Evolutionary conservation across 2,329 filamentous ascomycete genomes (phyloP).

Genomic region (Sporothrix pallida): DNA sequence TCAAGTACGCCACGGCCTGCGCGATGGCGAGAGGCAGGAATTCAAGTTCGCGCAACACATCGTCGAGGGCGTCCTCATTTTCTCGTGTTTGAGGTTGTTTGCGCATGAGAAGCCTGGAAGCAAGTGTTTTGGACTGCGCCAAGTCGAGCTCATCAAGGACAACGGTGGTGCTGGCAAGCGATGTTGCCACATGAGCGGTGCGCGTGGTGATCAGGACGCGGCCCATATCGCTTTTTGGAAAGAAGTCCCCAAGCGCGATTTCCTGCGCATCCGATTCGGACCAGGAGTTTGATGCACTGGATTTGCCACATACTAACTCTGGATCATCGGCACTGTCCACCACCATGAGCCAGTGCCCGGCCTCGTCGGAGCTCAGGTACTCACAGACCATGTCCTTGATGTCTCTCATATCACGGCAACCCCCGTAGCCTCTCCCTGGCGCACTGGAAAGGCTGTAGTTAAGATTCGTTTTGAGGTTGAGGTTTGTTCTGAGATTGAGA

Average conservation of each 20-base stretch:
- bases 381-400: slow-evolving; percentile 63
- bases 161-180: slow-evolving; percentile 36
- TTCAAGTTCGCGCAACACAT: slow-evolving; percentile 41
- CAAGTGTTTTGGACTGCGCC: neutral
- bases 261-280: too few relatives aligned
- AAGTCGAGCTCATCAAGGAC: slow-evolving; percentile 40
- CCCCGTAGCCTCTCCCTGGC: slow-evolving; percentile 48
- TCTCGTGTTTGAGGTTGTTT: neutral
- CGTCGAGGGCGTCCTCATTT: neutral
- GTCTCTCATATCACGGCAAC: slow-evolving; percentile 56
- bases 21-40: slow-evolving; percentile 50
- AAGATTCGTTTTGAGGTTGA: too few relatives aligned
- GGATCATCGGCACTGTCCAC: slow-evolving; percentile 52
- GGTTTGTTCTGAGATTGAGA: too few relatives aligned
- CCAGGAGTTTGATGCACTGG: too few relatives aligned
- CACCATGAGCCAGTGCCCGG: slow-evolving; percentile 49
- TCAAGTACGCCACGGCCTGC: slow-evolving; percentile 51
- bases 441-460: slow-evolving; percentile 35
- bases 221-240: slow-evolving; percentile 46
- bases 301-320: slow-evolving; percentile 39
- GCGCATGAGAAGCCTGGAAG: neutral
- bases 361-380: slow-evolving; percentile 41
- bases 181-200: slow-evolving; percentile 41
- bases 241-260: slow-evolving; percentile 42
- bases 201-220: slow-evolving; percentile 48